These are phyloP conservation scores for Samsoniella hepiali DNA, from an alignment of 2,329 filamentous ascomycete genomes.

Conservation along the genomic window DNA sequence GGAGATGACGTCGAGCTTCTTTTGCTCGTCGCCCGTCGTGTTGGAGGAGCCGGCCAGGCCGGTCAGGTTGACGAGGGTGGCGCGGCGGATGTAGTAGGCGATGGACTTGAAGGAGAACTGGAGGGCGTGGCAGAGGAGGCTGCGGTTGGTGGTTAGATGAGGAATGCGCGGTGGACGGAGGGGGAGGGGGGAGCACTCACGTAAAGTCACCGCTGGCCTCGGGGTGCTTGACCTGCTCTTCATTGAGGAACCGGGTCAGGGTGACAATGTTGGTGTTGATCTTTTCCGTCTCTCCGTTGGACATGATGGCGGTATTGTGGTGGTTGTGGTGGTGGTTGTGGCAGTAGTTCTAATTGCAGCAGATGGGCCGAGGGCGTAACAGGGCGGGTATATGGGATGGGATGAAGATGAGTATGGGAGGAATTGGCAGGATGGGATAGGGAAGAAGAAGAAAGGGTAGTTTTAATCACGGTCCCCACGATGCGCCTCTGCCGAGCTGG, in stretches of 20 bases:
- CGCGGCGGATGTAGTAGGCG: slow-evolving; percentile 97
- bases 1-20: slow-evolving; percentile 98
- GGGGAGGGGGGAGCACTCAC: slow-evolving; percentile 49
- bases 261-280: slow-evolving; percentile 97
- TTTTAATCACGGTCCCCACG: slow-evolving; percentile 18
- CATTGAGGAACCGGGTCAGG: slow-evolving; percentile 89
- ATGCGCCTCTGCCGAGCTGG: slow-evolving; percentile 8
- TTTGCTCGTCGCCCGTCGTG: slow-evolving; percentile 94
- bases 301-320: slow-evolving; percentile 29
- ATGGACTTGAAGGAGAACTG: slow-evolving; percentile 99
- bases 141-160: slow-evolving; percentile 35
- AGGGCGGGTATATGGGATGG: slow-evolving; percentile 17
- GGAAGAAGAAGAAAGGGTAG: slow-evolving; percentile 15
- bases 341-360: slow-evolving; percentile 16
- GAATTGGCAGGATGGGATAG: background rate
- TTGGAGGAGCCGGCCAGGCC: slow-evolving; percentile 94
- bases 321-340: slow-evolving; percentile 20
- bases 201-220: slow-evolving; percentile 99
- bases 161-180: background rate
- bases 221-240: slow-evolving; percentile 89
- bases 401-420: slow-evolving; percentile 1
- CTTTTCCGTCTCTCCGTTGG: slow-evolving; percentile 61
- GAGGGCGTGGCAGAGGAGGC: slow-evolving; percentile 91
- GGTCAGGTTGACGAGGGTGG: slow-evolving; percentile 90
- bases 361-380: slow-evolving; percentile 18